These are phyloP conservation scores for Nelumbo lutea DNA, from an alignment of 164 flowering plant genomes.

Conservation along the genomic window DNA sequence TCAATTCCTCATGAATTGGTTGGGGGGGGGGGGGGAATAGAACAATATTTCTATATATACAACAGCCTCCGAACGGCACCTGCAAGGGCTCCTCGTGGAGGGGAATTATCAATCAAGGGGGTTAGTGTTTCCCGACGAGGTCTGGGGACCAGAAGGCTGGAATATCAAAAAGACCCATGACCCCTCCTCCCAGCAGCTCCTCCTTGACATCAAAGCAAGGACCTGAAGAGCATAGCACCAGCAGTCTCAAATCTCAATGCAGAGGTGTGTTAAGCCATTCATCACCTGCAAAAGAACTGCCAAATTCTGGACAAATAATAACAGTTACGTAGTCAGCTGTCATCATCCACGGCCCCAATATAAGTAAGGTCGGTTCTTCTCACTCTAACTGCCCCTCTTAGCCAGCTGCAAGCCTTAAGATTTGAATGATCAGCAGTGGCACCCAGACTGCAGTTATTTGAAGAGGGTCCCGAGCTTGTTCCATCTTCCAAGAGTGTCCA, in stretches of 20 bases:
- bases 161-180: neutral
- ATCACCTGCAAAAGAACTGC: constrained; percentile 19
- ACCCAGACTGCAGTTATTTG: constrained; percentile 37
- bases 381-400: constrained; percentile 85
- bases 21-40: constrained; percentile 17
- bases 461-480: constrained; percentile 57
- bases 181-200: constrained; percentile 14
- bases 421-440: constrained; percentile 56
- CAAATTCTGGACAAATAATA: constrained; percentile 19
- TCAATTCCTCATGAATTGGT: constrained; percentile 18
- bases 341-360: constrained; percentile 87
- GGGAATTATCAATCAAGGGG: constrained; percentile 10
- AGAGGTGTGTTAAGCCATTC: neutral
- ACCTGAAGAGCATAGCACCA: constrained; percentile 1
- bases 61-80: constrained; percentile 42
- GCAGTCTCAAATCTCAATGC: constrained; percentile 10
- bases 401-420: constrained; percentile 77
- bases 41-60: constrained; percentile 52
- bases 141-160: neutral
- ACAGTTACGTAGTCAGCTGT: constrained; percentile 46
- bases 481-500: constrained; percentile 96
- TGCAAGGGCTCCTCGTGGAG: constrained; percentile 9
- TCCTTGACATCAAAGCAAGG: constrained; percentile 10
- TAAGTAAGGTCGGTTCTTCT: constrained; percentile 90
- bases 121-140: constrained; percentile 26